Conservation (phyloP, 805 yeast genomes). For the Yamadazyma philogaea region DNA sequence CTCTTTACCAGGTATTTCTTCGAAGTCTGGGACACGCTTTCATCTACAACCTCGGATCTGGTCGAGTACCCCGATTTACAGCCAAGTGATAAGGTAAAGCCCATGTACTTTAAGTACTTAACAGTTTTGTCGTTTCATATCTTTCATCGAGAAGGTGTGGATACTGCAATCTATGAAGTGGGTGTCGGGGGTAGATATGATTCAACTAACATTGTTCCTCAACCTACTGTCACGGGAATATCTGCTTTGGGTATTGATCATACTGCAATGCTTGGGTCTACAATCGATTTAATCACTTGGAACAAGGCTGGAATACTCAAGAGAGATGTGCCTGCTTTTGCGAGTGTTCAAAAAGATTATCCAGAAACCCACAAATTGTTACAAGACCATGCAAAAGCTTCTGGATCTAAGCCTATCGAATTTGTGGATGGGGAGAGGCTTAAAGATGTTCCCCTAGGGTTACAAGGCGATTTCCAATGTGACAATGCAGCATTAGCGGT, state of each 20-base stretch:
- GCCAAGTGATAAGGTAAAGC: slow-evolving; percentile 71
- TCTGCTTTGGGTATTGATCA: slow-evolving; percentile 91
- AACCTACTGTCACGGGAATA: slow-evolving; percentile 84
- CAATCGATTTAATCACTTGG: slow-evolving; percentile 90
- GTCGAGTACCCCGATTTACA: slow-evolving; percentile 58
- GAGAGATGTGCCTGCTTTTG: slow-evolving; percentile 60
- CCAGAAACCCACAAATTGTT: slow-evolving; percentile 56
- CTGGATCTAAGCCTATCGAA: slow-evolving; percentile 40
- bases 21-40: slow-evolving; percentile 86
- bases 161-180: slow-evolving; percentile 92
- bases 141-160: slow-evolving; percentile 83
- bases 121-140: slow-evolving; percentile 90
- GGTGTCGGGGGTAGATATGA: slow-evolving; percentile 98
- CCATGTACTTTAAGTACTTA: slow-evolving; percentile 88
- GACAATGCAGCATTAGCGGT: slow-evolving; percentile 87
- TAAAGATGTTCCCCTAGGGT: slow-evolving; percentile 54
- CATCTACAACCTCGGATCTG: slow-evolving; percentile 53
- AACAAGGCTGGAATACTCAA: slow-evolving; percentile 95
- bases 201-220: slow-evolving; percentile 82
- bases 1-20: slow-evolving; percentile 86
- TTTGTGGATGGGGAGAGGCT: slow-evolving; percentile 45
- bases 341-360: slow-evolving; percentile 51
- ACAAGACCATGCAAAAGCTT: slow-evolving; percentile 65
- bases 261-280: slow-evolving; percentile 78
- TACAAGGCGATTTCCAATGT: slow-evolving; percentile 81